A percentile compares a stretch with the other conserved stretches of the same genome.
These are phyloP conservation scores for Quercus glauca DNA, from an alignment of 306 rosid genomes.

Conservation along the genomic window DNA sequence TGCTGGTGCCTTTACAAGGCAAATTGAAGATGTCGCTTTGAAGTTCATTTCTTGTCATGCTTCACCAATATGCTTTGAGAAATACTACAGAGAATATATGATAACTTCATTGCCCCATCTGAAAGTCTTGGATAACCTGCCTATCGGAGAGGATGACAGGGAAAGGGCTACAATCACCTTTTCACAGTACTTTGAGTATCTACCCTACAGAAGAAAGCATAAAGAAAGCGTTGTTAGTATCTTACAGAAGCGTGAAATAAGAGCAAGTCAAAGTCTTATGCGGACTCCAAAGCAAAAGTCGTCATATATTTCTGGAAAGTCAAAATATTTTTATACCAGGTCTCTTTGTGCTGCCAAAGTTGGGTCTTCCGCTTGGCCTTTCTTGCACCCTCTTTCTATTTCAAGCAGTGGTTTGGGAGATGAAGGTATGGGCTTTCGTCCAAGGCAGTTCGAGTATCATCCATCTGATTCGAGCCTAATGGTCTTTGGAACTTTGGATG, in stretches of 20 bases:
- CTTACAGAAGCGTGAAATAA: slow-evolving; percentile 65
- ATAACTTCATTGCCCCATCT: slow-evolving; percentile 64
- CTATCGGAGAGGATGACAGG: slow-evolving; percentile 53
- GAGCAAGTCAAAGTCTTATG: slow-evolving; percentile 41
- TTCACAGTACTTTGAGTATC: slow-evolving; percentile 60
- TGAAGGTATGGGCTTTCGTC: slow-evolving; percentile 57
- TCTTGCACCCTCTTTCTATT: slow-evolving; percentile 58
- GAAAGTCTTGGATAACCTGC: slow-evolving; percentile 60
- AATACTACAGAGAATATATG: slow-evolving; percentile 78
- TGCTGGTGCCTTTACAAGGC: slow-evolving; percentile 26
- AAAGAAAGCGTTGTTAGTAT: slow-evolving; percentile 63
- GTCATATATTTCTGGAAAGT: slow-evolving; percentile 39
- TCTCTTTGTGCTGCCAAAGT: slow-evolving; percentile 76
- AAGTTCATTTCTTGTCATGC: slow-evolving; percentile 61
- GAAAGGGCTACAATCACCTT: slow-evolving; percentile 54
- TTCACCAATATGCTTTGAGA: slow-evolving; percentile 79
- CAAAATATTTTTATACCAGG: slow-evolving; percentile 58
- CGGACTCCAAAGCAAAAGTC: slow-evolving; percentile 30
- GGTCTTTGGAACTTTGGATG: slow-evolving; percentile 87
- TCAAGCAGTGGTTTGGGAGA: slow-evolving; percentile 42
- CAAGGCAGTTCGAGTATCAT: slow-evolving; percentile 88
- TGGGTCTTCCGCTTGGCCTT: slow-evolving; percentile 83
- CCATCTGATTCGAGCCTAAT: slow-evolving; percentile 72
- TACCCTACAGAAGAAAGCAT: slow-evolving; percentile 62
- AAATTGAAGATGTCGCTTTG: slow-evolving; percentile 45